Conservation (phyloP, 345 rosid genomes). For the Psidium guajava region DNA sequence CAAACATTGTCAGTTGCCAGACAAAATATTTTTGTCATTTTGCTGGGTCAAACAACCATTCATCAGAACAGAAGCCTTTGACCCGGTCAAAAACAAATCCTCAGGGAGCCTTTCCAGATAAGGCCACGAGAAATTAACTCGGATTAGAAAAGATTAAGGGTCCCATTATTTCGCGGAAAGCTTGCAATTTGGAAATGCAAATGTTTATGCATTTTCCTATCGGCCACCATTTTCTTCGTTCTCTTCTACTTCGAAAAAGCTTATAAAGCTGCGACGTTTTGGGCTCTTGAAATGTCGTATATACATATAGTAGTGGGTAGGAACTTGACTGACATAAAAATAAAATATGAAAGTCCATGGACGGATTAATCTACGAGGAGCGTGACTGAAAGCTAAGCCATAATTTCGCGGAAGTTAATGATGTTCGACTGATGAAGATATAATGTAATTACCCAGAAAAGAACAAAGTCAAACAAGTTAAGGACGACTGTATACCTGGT, state of each 20-base stretch:
- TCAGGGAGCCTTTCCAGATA: background rate
- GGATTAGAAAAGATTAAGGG: background rate
- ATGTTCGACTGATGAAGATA: background rate
- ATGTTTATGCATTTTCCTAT: background rate
- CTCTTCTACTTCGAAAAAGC: background rate
- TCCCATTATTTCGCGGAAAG: no score
- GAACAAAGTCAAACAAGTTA: no score
- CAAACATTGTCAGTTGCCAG: no score
- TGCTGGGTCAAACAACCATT: no score
- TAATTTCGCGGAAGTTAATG: background rate
- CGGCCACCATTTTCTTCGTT: background rate
- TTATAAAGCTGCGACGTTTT: no score
- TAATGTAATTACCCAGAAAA: no score
- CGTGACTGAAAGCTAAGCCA: background rate
- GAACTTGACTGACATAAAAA: background rate
- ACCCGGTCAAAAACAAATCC: background rate
- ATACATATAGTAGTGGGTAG: rapidly evolving
- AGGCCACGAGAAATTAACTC: background rate
- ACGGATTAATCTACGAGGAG: background rate
- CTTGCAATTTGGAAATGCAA: background rate
- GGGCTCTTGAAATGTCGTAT: background rate
- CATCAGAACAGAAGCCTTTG: no score
- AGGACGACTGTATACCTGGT: conserved; percentile 24
- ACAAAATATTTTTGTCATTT: no score
- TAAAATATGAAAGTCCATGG: background rate